phyloP scores from a whole-genome alignment of 2,329 filamentous ascomycete species.

The Fusarium sp. region DNA sequence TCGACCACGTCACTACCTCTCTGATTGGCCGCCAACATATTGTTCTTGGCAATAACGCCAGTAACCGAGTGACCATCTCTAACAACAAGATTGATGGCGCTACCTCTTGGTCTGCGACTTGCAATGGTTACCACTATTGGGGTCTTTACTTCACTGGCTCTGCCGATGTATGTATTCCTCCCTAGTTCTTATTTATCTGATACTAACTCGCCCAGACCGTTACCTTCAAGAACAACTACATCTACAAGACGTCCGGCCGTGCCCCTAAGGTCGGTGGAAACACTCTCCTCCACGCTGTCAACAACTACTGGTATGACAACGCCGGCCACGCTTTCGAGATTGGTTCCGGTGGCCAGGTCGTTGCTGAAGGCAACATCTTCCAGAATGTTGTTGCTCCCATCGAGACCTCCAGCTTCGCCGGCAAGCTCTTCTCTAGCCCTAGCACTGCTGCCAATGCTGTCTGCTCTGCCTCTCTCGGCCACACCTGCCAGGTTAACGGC shows the following conservation, averaged over 20 bases:
- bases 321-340: constrained; percentile 2
- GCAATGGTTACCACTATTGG: constrained; percentile 72
- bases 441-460: constrained; percentile 52
- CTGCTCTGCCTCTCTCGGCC: constrained; percentile 62
- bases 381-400: constrained; percentile 1
- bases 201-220: constrained; percentile 47
- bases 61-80: constrained; percentile 8
- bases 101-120: constrained; percentile 56
- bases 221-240: constrained; percentile 71
- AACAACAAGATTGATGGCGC: constrained; percentile 15
- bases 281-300: constrained; percentile 14
- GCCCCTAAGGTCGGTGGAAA: constrained; percentile 7
- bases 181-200: no score
- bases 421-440: constrained; percentile 52
- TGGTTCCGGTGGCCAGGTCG: not conserved
- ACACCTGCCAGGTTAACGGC: constrained; percentile 57
- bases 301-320: constrained; percentile 20
- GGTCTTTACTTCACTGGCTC: constrained; percentile 68
- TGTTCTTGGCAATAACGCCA: constrained; percentile 6
- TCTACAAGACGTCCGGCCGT: constrained; percentile 45
- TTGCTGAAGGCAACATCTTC: constrained; percentile 12
- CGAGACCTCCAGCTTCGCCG: constrained; percentile 55
- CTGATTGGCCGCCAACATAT: constrained; percentile 13
- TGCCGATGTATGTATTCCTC: constrained; percentile 19
- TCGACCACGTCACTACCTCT: constrained; percentile 9